phyloP scores from a whole-genome alignment of 164 flowering plant species.

The Tetrastigma voinierianum region DNA sequence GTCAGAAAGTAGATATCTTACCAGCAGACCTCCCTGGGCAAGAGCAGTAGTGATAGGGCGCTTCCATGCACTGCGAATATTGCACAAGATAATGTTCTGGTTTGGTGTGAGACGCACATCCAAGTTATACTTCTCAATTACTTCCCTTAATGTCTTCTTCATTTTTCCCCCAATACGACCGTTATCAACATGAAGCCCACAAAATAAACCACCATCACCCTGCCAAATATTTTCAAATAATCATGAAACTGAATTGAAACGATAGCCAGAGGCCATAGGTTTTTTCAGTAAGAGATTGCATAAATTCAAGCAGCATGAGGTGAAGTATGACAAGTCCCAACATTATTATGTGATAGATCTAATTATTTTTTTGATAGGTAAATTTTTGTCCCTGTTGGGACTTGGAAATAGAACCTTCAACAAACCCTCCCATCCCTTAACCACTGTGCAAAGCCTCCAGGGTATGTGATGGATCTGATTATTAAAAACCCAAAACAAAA shows the following conservation, averaged over 20 bases:
- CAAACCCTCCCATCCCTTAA: too few species aligned
- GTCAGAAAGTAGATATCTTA: constrained; percentile 26
- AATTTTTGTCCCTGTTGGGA: too few species aligned
- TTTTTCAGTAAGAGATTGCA: background rate
- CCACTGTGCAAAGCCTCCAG: too few species aligned
- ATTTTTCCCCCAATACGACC: constrained; percentile 86
- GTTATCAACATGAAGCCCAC: constrained; percentile 95
- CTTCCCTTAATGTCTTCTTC: constrained; percentile 83
- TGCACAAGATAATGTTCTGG: constrained; percentile 88
- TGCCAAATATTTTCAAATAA: constrained; percentile 21
- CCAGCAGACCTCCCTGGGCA: constrained; percentile 94
- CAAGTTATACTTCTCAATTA: constrained; percentile 83
- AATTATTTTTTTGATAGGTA: too few species aligned
- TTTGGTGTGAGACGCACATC: constrained; percentile 90
- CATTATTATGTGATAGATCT: background rate
- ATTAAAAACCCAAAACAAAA: background rate
- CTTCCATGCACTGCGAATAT: constrained; percentile 72
- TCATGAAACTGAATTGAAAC: background rate
- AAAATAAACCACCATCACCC: constrained; percentile 85
- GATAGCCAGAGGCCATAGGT: background rate
- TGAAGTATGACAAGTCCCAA: background rate
- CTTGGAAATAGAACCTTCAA: too few species aligned
- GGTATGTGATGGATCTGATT: background rate
- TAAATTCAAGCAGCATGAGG: too few species aligned
- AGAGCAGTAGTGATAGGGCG: constrained; percentile 77